Evolutionary conservation across 2,329 filamentous ascomycete species (phyloP), one percentile per base, ranked within the genome.

Genomic region (Neopestalotiopsis clavispora): DNA sequence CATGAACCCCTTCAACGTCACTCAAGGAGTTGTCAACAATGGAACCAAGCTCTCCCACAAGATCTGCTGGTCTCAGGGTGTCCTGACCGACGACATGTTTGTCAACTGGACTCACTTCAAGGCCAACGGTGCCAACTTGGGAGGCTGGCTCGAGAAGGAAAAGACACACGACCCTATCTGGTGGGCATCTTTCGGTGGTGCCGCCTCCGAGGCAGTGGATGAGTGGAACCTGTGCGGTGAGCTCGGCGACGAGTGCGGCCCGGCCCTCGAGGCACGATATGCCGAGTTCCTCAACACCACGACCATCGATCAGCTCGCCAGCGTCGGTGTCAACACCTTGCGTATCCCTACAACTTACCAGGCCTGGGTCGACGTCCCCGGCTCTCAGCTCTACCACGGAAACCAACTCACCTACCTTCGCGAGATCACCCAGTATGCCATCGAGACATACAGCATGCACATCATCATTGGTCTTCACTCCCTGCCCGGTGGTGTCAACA

Each of bases 291-390:
- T 79, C 64, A 78, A 71, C 32, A 74, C 72, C 0, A 66, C 70
- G 1, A 74, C 75, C 57, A 79, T 81, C 66, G 79, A 80, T 67
- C 74, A 74, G 65, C 70, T 80, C 12, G 80, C 76, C 17, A 72
- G 73, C 17, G 72, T 72, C 5, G 76, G 76, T 13, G 72, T 81
- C 45, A 78, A 78, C 61, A 73, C 75, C 4, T 74, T 81, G 20
- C 74, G 79, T 6, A 80, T 82, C 28, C 78, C 80, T 1, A 79
- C 76, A 1, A 78, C 77, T 10, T 81, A 80, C 58, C 76, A 79
- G 0, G 77, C 78, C 6, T 82, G 78, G 79, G 68, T 80, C 57
- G 74, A 77, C 9, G 74, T 80, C 12, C 78, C 79, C 10, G 78
- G 78, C 2, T 74, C 71, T 4, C 64, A 75, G 42, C 71, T 80